Conservation (phyloP, 2,329 filamentous ascomycete species). For the Colletotrichum agaves region DNA sequence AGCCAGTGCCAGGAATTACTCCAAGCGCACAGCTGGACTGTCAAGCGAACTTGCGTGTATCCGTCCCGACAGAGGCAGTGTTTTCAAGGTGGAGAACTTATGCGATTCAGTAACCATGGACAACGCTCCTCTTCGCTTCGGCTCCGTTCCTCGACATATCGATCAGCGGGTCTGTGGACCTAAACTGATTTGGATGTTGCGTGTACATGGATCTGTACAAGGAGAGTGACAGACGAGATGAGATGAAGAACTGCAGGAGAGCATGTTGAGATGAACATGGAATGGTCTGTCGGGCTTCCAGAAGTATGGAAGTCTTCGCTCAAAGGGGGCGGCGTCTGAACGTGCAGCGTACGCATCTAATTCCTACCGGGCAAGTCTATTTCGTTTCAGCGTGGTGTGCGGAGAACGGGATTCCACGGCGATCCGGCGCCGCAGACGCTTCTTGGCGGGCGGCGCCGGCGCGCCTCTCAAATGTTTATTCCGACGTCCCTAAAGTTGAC, state of each 20-base stretch:
- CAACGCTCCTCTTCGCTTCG: constrained; percentile 5
- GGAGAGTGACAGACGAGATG: neutral
- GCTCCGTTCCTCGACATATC: constrained; percentile 13
- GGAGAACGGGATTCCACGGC: constrained; percentile 22
- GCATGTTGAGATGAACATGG: constrained; percentile 23
- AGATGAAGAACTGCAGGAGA: constrained; percentile 1
- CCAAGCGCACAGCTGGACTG: constrained; percentile 3
- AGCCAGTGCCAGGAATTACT: neutral
- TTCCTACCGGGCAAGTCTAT: neutral
- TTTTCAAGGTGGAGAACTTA: constrained; percentile 1
- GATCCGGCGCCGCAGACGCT: constrained; percentile 2
- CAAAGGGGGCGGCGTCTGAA: neutral
- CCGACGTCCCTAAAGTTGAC: too few relatives aligned
- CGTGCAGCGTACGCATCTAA: neutral
- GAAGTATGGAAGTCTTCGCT: neutral
- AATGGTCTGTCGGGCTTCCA: neutral
- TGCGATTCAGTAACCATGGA: constrained; percentile 18
- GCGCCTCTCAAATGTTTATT: too few relatives aligned
- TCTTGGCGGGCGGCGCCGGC: neutral
- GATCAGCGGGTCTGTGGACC: constrained; percentile 27
- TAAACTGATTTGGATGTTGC: neutral
- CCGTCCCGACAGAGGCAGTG: constrained; percentile 1
- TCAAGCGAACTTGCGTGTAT: neutral
- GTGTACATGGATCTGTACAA: neutral
- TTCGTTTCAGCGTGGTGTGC: constrained; percentile 6